Conservation (phyloP, 345 rosid genomes). For the Populus alba region DNA sequence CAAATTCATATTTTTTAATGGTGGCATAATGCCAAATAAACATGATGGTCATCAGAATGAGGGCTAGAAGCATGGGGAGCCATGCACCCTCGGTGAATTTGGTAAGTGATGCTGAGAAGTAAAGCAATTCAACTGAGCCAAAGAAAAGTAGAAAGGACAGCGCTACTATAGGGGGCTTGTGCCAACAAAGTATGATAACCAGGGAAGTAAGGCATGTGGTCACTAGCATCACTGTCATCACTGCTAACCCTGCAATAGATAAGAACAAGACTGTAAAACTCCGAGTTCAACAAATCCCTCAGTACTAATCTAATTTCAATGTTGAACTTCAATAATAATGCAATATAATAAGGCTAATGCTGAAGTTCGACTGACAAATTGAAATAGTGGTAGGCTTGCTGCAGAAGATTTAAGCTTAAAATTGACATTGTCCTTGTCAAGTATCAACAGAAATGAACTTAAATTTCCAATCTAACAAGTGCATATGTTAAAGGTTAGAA, state of each 20-base stretch:
- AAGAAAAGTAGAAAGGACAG: constrained; percentile 75
- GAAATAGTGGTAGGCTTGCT: not conserved
- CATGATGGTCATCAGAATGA: constrained; percentile 83
- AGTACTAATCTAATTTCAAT: not conserved
- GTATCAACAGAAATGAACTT: not conserved
- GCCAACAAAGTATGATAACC: constrained; percentile 91
- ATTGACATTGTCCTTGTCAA: not conserved
- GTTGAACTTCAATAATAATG: not conserved
- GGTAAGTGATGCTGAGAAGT: constrained; percentile 96
- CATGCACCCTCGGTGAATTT: constrained; percentile 97
- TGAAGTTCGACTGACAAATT: not conserved
- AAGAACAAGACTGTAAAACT: constrained; percentile 4
- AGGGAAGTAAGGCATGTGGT: constrained; percentile 93
- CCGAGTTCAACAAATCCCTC: not conserved
- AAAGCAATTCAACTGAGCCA: constrained; percentile 80
- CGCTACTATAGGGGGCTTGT: constrained; percentile 76
- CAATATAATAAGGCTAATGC: not conserved
- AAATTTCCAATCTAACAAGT: not conserved
- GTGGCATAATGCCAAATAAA: constrained; percentile 96
- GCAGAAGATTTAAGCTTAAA: not conserved
- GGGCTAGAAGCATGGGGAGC: constrained; percentile 96
- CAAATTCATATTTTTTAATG: constrained; percentile 85
- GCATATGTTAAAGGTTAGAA: not conserved
- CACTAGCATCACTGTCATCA: constrained; percentile 98
- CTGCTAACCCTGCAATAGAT: constrained; percentile 73